A percentile compares a stretch with the other conserved stretches of the same genome.
Conservation (phyloP, 129 eudicot species). For the Escallonia rubra region DNA sequence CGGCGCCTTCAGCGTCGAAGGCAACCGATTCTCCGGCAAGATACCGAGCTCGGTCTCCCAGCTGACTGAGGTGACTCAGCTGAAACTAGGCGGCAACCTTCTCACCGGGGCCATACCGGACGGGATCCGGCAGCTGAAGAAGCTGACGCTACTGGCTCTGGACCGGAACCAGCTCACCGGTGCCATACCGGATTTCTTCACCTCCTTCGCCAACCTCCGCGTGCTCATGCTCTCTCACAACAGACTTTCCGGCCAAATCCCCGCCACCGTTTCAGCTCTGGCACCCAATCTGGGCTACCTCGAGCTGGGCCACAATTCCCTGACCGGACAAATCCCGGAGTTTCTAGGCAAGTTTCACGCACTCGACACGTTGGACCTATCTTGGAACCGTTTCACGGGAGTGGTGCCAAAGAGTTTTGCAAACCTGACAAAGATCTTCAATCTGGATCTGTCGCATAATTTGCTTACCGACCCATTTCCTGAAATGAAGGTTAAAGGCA, state of each 20-base stretch:
- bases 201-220: constrained; percentile 21
- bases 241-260: constrained; percentile 39
- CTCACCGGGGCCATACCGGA: constrained; percentile 37
- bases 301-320: constrained; percentile 39
- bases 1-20: constrained; percentile 21
- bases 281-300: constrained; percentile 31
- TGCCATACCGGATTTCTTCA: constrained; percentile 39
- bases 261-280: constrained; percentile 22
- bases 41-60: constrained; percentile 39
- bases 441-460: constrained; percentile 46
- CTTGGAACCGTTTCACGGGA: constrained; percentile 39
- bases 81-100: constrained; percentile 35
- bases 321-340: constrained; percentile 40
- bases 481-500: constrained; percentile 33
- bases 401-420: constrained; percentile 39
- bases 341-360: constrained; percentile 44
- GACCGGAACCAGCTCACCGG: constrained; percentile 38
- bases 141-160: constrained; percentile 12
- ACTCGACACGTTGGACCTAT: constrained; percentile 45
- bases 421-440: constrained; percentile 53
- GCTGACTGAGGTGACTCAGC: constrained; percentile 27
- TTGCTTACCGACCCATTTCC: constrained; percentile 50
- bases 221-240: constrained; percentile 21
- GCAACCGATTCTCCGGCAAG: constrained; percentile 41
- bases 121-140: constrained; percentile 23